phyloP scores from a whole-genome alignment of 495 filamentous ascomycete genomes.

The Margaritispora aquatica region DNA sequence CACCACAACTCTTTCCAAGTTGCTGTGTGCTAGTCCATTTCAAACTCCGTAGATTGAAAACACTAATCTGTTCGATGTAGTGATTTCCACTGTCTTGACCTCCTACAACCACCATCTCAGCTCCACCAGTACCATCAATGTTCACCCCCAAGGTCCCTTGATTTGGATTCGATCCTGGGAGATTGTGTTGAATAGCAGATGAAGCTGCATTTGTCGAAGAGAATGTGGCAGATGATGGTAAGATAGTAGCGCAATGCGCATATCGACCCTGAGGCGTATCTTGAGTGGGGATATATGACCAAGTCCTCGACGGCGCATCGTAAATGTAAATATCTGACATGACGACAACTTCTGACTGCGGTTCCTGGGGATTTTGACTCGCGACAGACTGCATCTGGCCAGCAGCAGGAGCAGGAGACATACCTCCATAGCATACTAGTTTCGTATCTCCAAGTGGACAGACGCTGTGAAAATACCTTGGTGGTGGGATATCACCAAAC shows the following conservation, averaged over 20 bases:
- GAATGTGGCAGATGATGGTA: conserved; percentile 82
- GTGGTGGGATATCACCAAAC: conserved; percentile 76
- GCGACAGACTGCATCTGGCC: conserved; percentile 32
- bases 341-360: conserved; percentile 84
- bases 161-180: conserved; percentile 68
- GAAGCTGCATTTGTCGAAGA: conserved; percentile 75
- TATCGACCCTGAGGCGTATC: conserved; percentile 92
- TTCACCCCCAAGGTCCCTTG: conserved; percentile 79
- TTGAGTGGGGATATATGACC: conserved; percentile 71
- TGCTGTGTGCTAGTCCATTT: conserved; percentile 88
- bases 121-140: conserved; percentile 84
- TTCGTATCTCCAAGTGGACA: conserved; percentile 92
- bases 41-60: conserved; percentile 93
- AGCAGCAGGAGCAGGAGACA: conserved; percentile 68
- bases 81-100: conserved; percentile 97
- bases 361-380: conserved; percentile 48
- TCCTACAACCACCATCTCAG: conserved; percentile 95
- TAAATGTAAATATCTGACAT: conserved; percentile 98
- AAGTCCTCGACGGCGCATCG: conserved; percentile 77
- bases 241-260: conserved; percentile 90
- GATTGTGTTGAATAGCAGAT: conserved; percentile 85
- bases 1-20: conserved; percentile 85
- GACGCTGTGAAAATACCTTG: conserved; percentile 94
- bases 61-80: conserved; percentile 97
- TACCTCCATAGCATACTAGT: conserved; percentile 94